Evolutionary conservation across 176 grass and related monocot species (phyloP).

Genomic region (Paspalum vaginatum): DNA sequence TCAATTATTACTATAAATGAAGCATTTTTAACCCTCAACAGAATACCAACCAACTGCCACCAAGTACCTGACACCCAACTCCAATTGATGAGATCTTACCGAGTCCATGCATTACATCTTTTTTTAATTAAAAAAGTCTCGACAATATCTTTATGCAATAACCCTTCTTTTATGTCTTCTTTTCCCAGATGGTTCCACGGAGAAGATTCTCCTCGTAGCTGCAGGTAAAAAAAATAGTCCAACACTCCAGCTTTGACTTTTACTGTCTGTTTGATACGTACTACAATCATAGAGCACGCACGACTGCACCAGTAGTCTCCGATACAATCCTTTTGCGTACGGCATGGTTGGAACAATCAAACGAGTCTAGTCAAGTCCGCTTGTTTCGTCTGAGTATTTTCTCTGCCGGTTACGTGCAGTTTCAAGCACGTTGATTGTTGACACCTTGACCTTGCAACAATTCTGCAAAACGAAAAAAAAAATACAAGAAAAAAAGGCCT

Average conservation of each 20-base stretch:
- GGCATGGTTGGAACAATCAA: neutral
- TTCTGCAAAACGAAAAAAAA: neutral
- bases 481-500: too few species aligned
- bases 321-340: neutral
- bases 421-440: slow-evolving; percentile 19
- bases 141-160: too few species aligned
- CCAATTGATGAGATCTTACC: slow-evolving; percentile 33
- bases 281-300: too few species aligned
- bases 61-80: neutral
- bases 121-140: neutral
- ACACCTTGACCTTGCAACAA: slow-evolving; percentile 22
- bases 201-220: slow-evolving; percentile 21
- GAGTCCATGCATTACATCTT: neutral
- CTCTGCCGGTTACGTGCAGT: slow-evolving; percentile 8
- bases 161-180: neutral
- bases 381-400: neutral
- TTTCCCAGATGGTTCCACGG: neutral
- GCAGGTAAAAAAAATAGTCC: slow-evolving; percentile 52
- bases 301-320: too few species aligned
- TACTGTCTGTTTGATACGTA: neutral
- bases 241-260: neutral
- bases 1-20: slow-evolving; percentile 3
- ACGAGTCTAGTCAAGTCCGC: neutral
- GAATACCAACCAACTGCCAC: slow-evolving; percentile 30
- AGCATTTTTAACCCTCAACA: neutral